Evolutionary conservation across 2,329 filamentous ascomycete species (phyloP).

Genomic region (Claviceps quebecensis): DNA sequence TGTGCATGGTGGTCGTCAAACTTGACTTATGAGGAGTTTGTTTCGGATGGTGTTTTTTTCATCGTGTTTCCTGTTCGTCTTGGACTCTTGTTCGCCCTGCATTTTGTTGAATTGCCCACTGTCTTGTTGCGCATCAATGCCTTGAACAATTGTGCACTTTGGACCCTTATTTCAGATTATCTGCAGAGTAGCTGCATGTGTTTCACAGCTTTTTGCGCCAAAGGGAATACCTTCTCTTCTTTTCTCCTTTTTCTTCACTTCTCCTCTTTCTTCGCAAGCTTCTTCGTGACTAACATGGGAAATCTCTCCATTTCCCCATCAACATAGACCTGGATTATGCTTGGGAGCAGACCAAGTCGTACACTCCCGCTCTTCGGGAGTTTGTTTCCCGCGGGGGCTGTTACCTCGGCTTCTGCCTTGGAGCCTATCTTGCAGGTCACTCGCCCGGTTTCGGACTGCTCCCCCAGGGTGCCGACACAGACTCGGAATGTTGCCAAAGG

Average conservation of each 20-base stretch:
- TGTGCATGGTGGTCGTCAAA: neutral
- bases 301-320: neutral
- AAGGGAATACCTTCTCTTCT: neutral
- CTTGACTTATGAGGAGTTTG: neutral
- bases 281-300: neutral
- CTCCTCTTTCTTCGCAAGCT: neutral
- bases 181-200: neutral
- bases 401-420: slow-evolving; percentile 16
- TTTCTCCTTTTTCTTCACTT: neutral
- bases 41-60: neutral
- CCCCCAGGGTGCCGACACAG: slow-evolving; percentile 6
- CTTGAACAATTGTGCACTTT: neutral
- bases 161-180: neutral
- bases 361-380: slow-evolving; percentile 7
- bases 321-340: slow-evolving; percentile 10
- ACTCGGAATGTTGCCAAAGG: slow-evolving; percentile 7
- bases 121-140: neutral
- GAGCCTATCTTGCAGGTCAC: slow-evolving; percentile 14
- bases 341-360: slow-evolving; percentile 9
- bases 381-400: slow-evolving; percentile 13
- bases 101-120: neutral
- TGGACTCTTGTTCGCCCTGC: neutral
- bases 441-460: slow-evolving; percentile 12
- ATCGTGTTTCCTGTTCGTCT: neutral
- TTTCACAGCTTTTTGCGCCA: neutral